phyloP scores from a whole-genome alignment of 257 asterid genomes.

The Jasminum sambac region DNA sequence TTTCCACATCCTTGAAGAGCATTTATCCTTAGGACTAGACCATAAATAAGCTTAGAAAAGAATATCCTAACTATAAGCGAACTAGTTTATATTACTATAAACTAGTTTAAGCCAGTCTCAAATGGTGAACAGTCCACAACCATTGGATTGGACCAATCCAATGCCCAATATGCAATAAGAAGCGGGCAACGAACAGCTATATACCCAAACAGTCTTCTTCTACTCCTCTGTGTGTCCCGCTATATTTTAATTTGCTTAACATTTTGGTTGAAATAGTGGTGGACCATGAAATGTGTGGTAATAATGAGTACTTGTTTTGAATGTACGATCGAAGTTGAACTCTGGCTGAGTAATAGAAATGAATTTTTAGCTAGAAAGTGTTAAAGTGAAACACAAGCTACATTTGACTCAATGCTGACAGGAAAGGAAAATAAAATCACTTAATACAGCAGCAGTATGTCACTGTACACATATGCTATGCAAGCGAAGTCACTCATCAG shows the following conservation, averaged over 20 bases:
- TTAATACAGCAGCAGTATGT: neutral
- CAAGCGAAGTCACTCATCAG: neutral
- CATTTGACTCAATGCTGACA: neutral
- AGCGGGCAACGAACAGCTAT: neutral
- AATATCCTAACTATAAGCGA: neutral
- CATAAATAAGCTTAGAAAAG: neutral
- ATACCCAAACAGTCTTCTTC: neutral
- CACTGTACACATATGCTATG: neutral
- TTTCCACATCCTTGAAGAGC: constrained; percentile 9
- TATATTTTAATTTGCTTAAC: too few relatives aligned
- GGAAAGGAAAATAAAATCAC: constrained; percentile 1
- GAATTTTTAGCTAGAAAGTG: too few relatives aligned
- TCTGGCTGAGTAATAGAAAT: too few relatives aligned
- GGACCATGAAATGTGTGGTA: too few relatives aligned
- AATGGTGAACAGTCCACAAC: neutral
- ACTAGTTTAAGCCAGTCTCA: neutral
- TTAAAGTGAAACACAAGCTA: too few relatives aligned
- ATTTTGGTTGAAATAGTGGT: too few relatives aligned
- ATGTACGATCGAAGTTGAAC: too few relatives aligned
- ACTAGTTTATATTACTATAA: too few relatives aligned
- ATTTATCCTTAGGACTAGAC: neutral
- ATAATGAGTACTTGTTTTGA: too few relatives aligned
- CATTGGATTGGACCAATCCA: constrained; percentile 5
- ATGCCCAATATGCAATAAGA: neutral
- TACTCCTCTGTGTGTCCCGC: neutral